Conservation (phyloP, 1,284 basidiomycete genomes). For the Tilletia walkeri region DNA sequence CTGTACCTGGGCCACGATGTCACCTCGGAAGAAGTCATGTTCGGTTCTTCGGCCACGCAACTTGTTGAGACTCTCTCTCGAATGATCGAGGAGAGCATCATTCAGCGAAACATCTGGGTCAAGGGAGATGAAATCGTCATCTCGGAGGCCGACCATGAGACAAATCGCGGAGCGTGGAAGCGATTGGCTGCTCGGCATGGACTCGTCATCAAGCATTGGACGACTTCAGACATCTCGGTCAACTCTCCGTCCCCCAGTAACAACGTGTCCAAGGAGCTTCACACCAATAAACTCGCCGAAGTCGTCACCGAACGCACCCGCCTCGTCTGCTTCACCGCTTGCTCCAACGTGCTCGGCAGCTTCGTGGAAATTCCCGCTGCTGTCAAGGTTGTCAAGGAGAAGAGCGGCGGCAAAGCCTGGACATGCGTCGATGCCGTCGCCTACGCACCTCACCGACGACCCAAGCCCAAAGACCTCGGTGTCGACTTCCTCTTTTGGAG, state of each 20-base stretch:
- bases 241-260: slow-evolving; percentile 2
- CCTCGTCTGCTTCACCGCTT: slow-evolving; percentile 71
- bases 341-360: slow-evolving; percentile 73
- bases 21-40: slow-evolving; percentile 66
- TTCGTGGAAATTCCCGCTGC: slow-evolving; percentile 66
- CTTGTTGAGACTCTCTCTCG: slow-evolving; percentile 27
- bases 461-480: slow-evolving; percentile 69
- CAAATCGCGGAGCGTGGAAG: slow-evolving; percentile 76
- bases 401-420: slow-evolving; percentile 64
- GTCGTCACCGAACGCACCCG: slow-evolving; percentile 68
- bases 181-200: slow-evolving; percentile 66
- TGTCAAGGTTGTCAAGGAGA: slow-evolving; percentile 61
- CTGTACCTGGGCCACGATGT: slow-evolving; percentile 66
- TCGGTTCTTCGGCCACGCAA: slow-evolving; percentile 59
- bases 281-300: slow-evolving; percentile 65
- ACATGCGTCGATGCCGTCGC: slow-evolving; percentile 73
- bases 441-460: slow-evolving; percentile 70
- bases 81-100: slow-evolving; percentile 29
- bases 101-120: slow-evolving; percentile 58
- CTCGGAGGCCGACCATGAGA: slow-evolving; percentile 71
- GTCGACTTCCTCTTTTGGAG: slow-evolving; percentile 72
- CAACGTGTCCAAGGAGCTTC: slow-evolving; percentile 66
- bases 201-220: slow-evolving; percentile 65
- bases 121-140: slow-evolving; percentile 71
- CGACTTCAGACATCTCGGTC: slow-evolving; percentile 55